A percentile compares a stretch with the other conserved stretches of the same genome.
These are phyloP conservation scores for Fusarium tjaetaba DNA, from an alignment of 2,329 filamentous ascomycete genomes.

Conservation along the genomic window DNA sequence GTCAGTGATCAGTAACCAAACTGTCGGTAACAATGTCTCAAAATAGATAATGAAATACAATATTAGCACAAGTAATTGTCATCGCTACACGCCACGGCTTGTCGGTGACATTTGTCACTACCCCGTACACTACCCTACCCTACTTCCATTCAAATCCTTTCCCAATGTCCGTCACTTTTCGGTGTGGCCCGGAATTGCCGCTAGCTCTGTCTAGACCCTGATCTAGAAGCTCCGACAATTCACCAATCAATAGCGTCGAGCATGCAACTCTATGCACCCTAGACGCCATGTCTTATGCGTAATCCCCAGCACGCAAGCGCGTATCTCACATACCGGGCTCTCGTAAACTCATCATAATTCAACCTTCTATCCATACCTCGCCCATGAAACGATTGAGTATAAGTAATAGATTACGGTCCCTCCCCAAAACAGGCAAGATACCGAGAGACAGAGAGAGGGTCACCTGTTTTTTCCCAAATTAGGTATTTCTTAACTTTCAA, in stretches of 20 bases:
- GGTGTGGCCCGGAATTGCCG: background rate
- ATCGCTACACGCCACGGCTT: background rate
- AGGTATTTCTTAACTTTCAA: background rate
- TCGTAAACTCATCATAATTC: background rate
- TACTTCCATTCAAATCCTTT: background rate
- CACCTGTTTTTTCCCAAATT: background rate
- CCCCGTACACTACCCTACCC: background rate
- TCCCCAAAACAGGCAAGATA: background rate
- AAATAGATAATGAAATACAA: background rate
- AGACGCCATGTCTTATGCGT: background rate
- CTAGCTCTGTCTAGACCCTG: background rate
- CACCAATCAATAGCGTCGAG: slow-evolving; percentile 2
- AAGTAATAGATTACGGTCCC: background rate
- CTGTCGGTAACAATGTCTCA: background rate
- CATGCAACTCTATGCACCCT: background rate
- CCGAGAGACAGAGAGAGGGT: slow-evolving; percentile 1
- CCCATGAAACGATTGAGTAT: background rate
- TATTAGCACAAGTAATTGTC: background rate
- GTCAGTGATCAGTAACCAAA: background rate
- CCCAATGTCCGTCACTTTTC: background rate
- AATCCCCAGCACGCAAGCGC: slow-evolving; percentile 6
- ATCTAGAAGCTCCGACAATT: background rate
- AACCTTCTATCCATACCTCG: background rate
- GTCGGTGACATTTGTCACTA: background rate
- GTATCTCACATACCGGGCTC: slow-evolving; percentile 2